Evolutionary conservation across 2,329 filamentous ascomycete genomes (phyloP), one percentile per base, ranked within the genome.

Genomic region (Lecanicillium sp.): DNA sequence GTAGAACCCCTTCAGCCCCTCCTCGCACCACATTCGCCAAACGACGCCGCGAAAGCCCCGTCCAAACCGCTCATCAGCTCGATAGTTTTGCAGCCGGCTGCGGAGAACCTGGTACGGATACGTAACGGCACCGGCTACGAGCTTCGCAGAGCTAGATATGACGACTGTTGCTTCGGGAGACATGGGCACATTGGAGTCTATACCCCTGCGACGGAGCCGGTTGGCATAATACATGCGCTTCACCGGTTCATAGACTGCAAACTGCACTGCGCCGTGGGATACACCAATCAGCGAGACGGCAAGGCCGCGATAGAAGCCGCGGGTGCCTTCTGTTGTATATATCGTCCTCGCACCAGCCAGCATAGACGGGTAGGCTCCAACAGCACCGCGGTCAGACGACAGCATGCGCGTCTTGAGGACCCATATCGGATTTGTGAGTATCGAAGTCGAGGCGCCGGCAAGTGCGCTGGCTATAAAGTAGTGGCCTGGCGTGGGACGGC

Each of bases 371-470:
- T 98, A 98, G 2, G 90, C 92, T 12, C 87, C 87, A 2, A 72
- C 75, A 5, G 78, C 72, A 39, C 75, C 70, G 35, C 77, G 75
- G 48, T 92, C 85, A 4, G 85, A 89, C 20, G 88, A 87, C 17
- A 96, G 70, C 88, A 98, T 96, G 46, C 92, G 83, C 8, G 90
- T 96, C 68, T 96, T 96, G 58, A 98, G 79, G 3, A 98, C 92
- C 92, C 92, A 98, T 51, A 98, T 81, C 3, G 92, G 92, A 57
- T 96, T 96, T 20, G 92, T 96, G 48, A 90, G 71, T 20, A 85
- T 64, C 31, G 89, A 83, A 2, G 88, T 94, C 29, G 85, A 60
- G 14, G 83, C 68, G 20, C 90, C 89, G 47, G 73, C 67, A 19
- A 71, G 54, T n/a, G 68, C 84, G 25, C 85, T 89, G 4, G 88